phyloP scores from a whole-genome alignment of 345 rosid species.

The Eucalyptus virginea region DNA sequence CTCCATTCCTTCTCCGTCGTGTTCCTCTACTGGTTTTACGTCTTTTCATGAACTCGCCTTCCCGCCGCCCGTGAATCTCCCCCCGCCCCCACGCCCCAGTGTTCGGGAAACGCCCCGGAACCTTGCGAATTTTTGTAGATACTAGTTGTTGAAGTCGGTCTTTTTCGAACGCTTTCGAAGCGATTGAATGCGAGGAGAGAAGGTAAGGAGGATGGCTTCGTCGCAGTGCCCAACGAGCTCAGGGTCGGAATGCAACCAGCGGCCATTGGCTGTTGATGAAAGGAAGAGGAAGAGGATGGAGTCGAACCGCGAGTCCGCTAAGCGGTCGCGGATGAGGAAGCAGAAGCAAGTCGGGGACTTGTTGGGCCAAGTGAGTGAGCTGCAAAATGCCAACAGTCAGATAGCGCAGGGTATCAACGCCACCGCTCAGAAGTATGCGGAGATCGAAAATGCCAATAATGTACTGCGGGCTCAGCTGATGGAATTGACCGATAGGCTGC shows the following conservation, averaged over 20 bases:
- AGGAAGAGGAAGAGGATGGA: slow-evolving; percentile 84
- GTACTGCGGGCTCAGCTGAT: slow-evolving; percentile 54
- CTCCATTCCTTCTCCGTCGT: slow-evolving; percentile 91
- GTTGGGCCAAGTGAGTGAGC: slow-evolving; percentile 24
- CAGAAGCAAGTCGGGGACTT: slow-evolving; percentile 61
- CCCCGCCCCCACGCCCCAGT: neutral
- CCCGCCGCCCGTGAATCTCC: neutral
- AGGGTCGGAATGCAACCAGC: slow-evolving; percentile 58
- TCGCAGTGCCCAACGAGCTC: slow-evolving; percentile 35
- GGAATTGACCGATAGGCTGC: slow-evolving; percentile 59
- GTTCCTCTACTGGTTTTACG: slow-evolving; percentile 88
- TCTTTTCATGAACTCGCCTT: slow-evolving; percentile 37
- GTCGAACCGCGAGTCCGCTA: slow-evolving; percentile 84
- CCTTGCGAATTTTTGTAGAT: neutral
- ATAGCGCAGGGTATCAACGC: slow-evolving; percentile 18
- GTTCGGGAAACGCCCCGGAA: neutral
- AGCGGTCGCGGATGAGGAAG: slow-evolving; percentile 76
- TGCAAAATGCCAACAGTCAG: slow-evolving; percentile 37
- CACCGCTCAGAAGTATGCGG: slow-evolving; percentile 10
- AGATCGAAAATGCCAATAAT: slow-evolving; percentile 53
- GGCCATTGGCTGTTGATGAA: slow-evolving; percentile 34
- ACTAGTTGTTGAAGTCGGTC: neutral
- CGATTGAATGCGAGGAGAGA: neutral
- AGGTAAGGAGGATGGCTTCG: slow-evolving; percentile 14
- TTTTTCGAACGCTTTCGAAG: neutral